These are phyloP conservation scores for Nicotiana knightiana DNA, from an alignment of 257 asterid species.

Conservation along the genomic window DNA sequence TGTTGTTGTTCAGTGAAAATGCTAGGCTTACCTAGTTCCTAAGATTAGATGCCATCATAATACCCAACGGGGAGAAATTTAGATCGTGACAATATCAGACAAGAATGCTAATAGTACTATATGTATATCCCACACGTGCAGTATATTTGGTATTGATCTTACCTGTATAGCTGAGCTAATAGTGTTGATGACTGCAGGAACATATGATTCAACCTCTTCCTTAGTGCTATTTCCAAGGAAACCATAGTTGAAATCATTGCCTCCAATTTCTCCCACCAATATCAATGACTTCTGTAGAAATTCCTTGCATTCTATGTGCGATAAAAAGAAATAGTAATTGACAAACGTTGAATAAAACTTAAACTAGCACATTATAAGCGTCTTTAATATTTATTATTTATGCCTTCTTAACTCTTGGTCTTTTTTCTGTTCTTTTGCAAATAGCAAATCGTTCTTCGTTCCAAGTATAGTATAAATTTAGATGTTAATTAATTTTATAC, in stretches of 20 bases:
- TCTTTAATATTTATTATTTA: background rate
- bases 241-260: constrained; percentile 45
- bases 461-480: background rate
- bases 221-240: background rate
- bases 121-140: no score
- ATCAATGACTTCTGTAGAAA: constrained; percentile 29
- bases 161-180: constrained; percentile 11
- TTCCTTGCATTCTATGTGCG: constrained; percentile 22
- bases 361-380: background rate
- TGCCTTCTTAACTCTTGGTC: no score
- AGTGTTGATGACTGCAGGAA: constrained; percentile 20
- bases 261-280: constrained; percentile 58
- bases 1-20: no score
- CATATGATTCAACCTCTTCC: constrained; percentile 16
- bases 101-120: no score
- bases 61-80: no score
- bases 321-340: background rate
- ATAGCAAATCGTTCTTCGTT: background rate
- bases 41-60: no score
- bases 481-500: no score
- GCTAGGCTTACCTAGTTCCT: no score
- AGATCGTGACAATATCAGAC: no score
- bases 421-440: background rate
- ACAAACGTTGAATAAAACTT: background rate
- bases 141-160: background rate